phyloP scores from a whole-genome alignment of 495 filamentous ascomycete genomes.

The Cenococcum geophilum region DNA sequence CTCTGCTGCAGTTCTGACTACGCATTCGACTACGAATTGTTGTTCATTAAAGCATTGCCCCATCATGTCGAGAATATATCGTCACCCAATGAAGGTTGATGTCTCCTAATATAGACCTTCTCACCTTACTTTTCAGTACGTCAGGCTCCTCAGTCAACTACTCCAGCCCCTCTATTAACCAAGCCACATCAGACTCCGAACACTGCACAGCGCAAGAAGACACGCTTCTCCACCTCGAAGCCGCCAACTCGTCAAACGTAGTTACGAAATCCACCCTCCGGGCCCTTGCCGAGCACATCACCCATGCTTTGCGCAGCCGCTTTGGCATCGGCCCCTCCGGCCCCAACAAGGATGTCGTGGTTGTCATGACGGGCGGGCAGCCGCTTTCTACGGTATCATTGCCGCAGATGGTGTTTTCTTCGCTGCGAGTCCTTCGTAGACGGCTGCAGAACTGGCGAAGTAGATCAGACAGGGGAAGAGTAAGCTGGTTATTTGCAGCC shows the following conservation, averaged over 20 bases:
- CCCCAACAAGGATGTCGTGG: slow-evolving; percentile 47
- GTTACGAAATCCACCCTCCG: slow-evolving; percentile 47
- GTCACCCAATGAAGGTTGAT: slow-evolving; percentile 19
- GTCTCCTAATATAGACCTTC: slow-evolving; percentile 31
- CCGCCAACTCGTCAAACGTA: slow-evolving; percentile 43
- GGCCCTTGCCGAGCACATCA: slow-evolving; percentile 40
- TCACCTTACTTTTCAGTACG: slow-evolving; percentile 31
- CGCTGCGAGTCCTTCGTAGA: too few relatives aligned
- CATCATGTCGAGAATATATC: not conserved
- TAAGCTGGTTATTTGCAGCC: too few relatives aligned
- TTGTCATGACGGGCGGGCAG: slow-evolving; percentile 50
- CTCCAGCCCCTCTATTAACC: not conserved
- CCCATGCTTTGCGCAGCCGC: slow-evolving; percentile 43
- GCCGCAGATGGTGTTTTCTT: too few relatives aligned
- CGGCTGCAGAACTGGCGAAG: too few relatives aligned
- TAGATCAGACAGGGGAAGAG: too few relatives aligned
- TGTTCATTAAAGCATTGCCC: not conserved
- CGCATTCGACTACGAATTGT: not conserved
- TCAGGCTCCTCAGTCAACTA: not conserved
- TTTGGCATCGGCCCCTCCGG: slow-evolving; percentile 47
- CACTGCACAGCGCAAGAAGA: slow-evolving; percentile 33
- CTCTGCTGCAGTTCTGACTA: not conserved
- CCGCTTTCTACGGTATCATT: too few relatives aligned
- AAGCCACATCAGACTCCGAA: slow-evolving; percentile 24
- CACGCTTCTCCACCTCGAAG: slow-evolving; percentile 41